phyloP scores from a whole-genome alignment of 148 eudicot genomes.

The Rheum nobile region DNA sequence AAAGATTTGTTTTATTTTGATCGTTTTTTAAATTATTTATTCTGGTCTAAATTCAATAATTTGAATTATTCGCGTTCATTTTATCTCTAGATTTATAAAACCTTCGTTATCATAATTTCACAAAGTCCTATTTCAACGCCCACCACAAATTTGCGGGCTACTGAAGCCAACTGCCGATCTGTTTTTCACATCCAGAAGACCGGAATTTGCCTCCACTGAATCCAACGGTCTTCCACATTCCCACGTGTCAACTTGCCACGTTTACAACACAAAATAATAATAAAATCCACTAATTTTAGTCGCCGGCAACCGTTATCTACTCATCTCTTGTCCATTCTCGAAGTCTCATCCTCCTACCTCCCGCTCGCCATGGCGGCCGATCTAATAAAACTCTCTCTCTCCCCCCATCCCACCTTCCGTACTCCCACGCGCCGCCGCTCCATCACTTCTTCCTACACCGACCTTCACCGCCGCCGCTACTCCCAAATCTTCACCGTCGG shows the following conservation, averaged over 20 bases:
- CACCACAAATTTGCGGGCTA: neutral
- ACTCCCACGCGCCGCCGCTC: conserved; percentile 13
- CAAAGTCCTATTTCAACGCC: neutral
- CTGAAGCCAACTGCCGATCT: neutral
- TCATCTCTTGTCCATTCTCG: neutral
- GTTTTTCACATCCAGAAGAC: neutral
- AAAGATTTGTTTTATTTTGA: too few species aligned
- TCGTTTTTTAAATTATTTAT: too few species aligned
- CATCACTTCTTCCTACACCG: conserved; percentile 4
- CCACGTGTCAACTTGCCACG: neutral
- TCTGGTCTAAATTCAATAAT: too few species aligned
- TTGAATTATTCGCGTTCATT: too few species aligned
- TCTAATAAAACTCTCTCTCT: conserved; percentile 38
- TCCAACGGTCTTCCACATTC: neutral
- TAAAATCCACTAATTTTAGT: neutral
- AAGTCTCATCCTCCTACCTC: neutral
- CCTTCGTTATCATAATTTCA: too few species aligned
- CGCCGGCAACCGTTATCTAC: conserved; percentile 1
- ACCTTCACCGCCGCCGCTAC: conserved; percentile 7
- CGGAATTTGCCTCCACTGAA: neutral
- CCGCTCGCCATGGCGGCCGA: conserved; percentile 24
- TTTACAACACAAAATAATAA: neutral
- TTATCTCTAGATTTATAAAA: too few species aligned
- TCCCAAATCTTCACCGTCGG: neutral
- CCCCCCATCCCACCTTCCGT: conserved; percentile 18